Base-by-base conservation (phyloP, 139 green algal genomes). In the Spirogloea muscicola region DNA sequence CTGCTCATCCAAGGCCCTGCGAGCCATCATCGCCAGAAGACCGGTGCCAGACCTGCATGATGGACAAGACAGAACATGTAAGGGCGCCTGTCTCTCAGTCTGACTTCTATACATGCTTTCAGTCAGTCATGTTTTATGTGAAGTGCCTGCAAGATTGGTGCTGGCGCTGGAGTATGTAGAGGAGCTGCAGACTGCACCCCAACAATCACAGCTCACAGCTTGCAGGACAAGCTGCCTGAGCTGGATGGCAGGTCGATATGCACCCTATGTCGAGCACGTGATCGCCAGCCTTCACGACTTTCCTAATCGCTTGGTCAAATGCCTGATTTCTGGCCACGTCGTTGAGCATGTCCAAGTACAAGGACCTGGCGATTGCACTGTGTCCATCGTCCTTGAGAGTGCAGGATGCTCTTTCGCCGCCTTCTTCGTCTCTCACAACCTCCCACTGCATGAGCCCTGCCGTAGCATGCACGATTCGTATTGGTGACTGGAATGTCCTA, bases 261-360 rank as follows among this genome's bases (percentile, higher is more conserved):
- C 31, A 76, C 68, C 68, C 68, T 5, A 76, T 68, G 7, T 76
- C 68, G 31, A 76, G 68, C n/a, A 76, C 48, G 31, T 75, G 68
- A 33, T 76, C 68, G 29, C 68, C 68, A 31, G 31, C 31, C 33
- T 72, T 34, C 57, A 76, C 34, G 3, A 72, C 48, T 33, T 76
- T 76, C 3, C 29, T 21, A 16, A 76, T 76, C 3, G 68, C 68
- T 36, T 40, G 3, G n/a, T 10, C 58, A 72, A 59, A 76, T 10
- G 36, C 29, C 57, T 75, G 3, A 44, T 76, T 76, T 5, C 68
- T 38, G 6, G 10, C 42, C 33, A 49, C n/a, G 37, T 76, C 68
- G 25, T 76, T 76, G 33, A 76, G 57, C 68, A 76, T 76, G 7
- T 76, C 68, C 13, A 76, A 16, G 51, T 76, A 76, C 3, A 57